These are phyloP conservation scores for Xylaria sp. DNA, from an alignment of 2,329 filamentous ascomycete genomes.

Conservation along the genomic window DNA sequence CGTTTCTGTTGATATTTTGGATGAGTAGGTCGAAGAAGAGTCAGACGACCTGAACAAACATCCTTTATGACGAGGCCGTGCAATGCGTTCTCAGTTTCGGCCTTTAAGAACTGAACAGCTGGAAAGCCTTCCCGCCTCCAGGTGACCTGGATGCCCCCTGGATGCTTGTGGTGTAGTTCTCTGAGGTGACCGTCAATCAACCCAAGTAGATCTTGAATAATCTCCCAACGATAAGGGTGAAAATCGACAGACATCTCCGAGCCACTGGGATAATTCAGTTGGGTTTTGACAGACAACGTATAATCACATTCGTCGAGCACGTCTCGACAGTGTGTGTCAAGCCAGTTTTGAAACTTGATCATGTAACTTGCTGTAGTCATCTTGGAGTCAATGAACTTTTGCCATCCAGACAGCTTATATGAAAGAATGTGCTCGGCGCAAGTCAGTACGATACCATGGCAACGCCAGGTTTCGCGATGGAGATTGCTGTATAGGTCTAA, in stretches of 20 bases:
- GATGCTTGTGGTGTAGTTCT: conserved; percentile 46
- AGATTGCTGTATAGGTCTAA: conserved; percentile 47
- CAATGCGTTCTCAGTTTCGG: conserved; percentile 52
- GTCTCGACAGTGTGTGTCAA: conserved; percentile 59
- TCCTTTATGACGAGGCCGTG: conserved; percentile 48
- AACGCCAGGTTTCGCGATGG: conserved; percentile 46
- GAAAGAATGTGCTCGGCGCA: conserved; percentile 70
- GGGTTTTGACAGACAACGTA: conserved; percentile 58
- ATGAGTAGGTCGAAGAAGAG: conserved; percentile 30
- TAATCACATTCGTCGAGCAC: conserved; percentile 69
- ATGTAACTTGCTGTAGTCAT: conserved; percentile 51
- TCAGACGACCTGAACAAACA: conserved; percentile 44
- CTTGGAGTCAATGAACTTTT: conserved; percentile 57
- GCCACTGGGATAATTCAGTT: conserved; percentile 64
- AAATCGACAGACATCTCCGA: conserved; percentile 55
- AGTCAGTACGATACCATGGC: conserved; percentile 61
- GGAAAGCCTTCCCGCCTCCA: conserved; percentile 54
- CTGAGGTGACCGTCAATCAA: conserved; percentile 48
- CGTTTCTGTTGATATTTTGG: conserved; percentile 1
- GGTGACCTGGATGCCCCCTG: conserved; percentile 52
- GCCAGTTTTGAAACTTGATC: conserved; percentile 56
- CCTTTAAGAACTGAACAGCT: conserved; percentile 59
- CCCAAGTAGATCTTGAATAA: conserved; percentile 48
- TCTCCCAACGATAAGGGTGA: conserved; percentile 58
- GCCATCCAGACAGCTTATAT: conserved; percentile 66